phyloP scores from a whole-genome alignment of 768 basidiomycete species.

The Leucocoprinus birnbaumii region DNA sequence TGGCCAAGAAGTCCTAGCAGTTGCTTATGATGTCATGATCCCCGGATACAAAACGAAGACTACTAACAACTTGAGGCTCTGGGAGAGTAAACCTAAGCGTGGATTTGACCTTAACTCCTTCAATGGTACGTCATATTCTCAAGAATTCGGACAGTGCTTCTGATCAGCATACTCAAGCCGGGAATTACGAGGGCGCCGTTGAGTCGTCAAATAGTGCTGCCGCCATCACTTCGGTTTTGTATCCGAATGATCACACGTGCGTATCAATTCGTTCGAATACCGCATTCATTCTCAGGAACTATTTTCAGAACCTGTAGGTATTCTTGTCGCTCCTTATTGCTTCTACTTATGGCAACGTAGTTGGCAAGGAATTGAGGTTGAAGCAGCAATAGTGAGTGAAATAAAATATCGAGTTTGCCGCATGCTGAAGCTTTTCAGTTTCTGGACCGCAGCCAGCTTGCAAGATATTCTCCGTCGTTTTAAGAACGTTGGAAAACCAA shows the following conservation, averaged over 20 bases:
- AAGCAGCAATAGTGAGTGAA: constrained; percentile 86
- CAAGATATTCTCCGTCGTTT: constrained; percentile 91
- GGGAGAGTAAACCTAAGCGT: constrained; percentile 85
- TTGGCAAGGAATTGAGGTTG: constrained; percentile 84
- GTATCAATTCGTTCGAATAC: constrained; percentile 13
- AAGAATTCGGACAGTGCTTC: not conserved
- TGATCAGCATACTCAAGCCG: constrained; percentile 69
- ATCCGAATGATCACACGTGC: constrained; percentile 90
- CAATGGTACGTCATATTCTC: constrained; percentile 39
- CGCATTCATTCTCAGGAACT: not conserved
- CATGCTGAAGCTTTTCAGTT: constrained; percentile 30
- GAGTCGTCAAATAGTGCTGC: constrained; percentile 87
- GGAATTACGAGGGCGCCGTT: constrained; percentile 90
- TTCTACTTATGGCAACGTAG: constrained; percentile 29
- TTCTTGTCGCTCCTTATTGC: not conserved
- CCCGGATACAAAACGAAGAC: constrained; percentile 82
- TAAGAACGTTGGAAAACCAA: constrained; percentile 82
- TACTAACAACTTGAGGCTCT: constrained; percentile 86
- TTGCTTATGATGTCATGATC: constrained; percentile 94
- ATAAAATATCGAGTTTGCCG: not conserved
- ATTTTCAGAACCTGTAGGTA: constrained; percentile 40
- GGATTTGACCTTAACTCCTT: constrained; percentile 94
- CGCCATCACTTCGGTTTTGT: constrained; percentile 92
- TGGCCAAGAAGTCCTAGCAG: constrained; percentile 90
- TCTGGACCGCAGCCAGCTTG: constrained; percentile 88